Evolutionary conservation across 2,329 filamentous ascomycete species (phyloP).

Genomic region (Pseudofabraea citricarpa): DNA sequence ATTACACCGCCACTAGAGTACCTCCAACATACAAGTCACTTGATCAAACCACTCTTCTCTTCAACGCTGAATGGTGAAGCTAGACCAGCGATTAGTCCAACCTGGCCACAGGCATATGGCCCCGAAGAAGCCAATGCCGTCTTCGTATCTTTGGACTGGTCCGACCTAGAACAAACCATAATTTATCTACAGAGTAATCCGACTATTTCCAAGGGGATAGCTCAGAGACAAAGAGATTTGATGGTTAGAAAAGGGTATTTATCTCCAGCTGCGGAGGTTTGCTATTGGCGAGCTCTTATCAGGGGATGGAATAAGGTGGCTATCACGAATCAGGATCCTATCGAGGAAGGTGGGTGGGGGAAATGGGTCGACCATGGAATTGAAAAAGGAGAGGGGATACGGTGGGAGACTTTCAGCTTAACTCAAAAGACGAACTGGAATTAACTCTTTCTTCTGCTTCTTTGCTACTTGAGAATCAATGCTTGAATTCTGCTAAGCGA

Average conservation of each 20-base stretch:
- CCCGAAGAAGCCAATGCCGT: conserved; percentile 39
- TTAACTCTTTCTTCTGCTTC: too few species aligned
- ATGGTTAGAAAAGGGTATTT: conserved; percentile 41
- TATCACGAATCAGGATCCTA: conserved; percentile 29
- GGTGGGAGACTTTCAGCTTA: conserved; percentile 24
- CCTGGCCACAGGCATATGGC: conserved; percentile 35
- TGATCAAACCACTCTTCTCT: conserved; percentile 40
- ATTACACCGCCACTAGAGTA: conserved; percentile 42
- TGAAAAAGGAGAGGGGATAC: conserved; percentile 28
- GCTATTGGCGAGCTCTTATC: conserved; percentile 47
- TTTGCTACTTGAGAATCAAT: too few species aligned
- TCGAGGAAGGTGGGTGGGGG: conserved; percentile 27
- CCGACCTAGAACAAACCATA: conserved; percentile 41
- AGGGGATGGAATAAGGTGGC: conserved; percentile 42
- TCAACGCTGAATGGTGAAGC: conserved; percentile 12
- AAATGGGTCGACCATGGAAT: background rate
- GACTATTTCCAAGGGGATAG: conserved; percentile 40
- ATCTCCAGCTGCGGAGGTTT: conserved; percentile 44
- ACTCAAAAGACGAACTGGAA: conserved; percentile 10
- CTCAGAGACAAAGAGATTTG: conserved; percentile 38
- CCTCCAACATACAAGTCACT: conserved; percentile 45
- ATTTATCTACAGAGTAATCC: conserved; percentile 40
- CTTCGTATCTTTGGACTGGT: conserved; percentile 48
- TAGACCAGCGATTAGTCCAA: conserved; percentile 12
- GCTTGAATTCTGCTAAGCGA: too few species aligned